Conservation (phyloP, 2,329 filamentous ascomycete genomes). For the Chrysoporthe deuterocubensis region DNA sequence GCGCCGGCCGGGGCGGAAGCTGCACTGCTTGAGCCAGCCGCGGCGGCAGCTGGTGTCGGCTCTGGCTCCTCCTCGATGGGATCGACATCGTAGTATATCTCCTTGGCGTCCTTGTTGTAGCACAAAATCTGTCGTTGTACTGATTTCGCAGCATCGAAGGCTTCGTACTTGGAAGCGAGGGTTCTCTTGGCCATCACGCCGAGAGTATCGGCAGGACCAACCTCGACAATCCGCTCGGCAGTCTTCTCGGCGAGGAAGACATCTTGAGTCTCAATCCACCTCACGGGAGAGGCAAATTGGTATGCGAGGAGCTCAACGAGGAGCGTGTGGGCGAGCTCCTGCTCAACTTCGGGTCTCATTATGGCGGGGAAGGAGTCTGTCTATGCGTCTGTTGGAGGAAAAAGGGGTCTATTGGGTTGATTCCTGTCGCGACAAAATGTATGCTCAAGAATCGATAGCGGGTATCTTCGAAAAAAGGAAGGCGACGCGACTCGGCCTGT, state of each 20-base stretch:
- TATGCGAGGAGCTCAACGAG: slow-evolving; percentile 98
- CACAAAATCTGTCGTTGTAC: slow-evolving; percentile 97
- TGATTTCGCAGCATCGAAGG: slow-evolving; percentile 95
- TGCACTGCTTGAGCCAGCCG: slow-evolving; percentile 55
- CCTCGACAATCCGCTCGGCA: slow-evolving; percentile 96
- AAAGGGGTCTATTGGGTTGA: not conserved
- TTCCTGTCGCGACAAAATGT: slow-evolving; percentile 8
- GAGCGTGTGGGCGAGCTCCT: slow-evolving; percentile 97
- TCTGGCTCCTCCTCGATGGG: slow-evolving; percentile 89
- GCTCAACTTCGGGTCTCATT: slow-evolving; percentile 99
- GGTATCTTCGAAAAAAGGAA: slow-evolving; percentile 25
- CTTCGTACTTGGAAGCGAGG: slow-evolving; percentile 95
- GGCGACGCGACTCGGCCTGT: slow-evolving; percentile 4
- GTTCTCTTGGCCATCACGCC: slow-evolving; percentile 98
- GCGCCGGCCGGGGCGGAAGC: slow-evolving; percentile 59
- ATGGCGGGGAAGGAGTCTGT: slow-evolving; percentile 42
- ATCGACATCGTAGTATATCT: slow-evolving; percentile 99
- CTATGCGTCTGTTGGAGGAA: slow-evolving; percentile 22
- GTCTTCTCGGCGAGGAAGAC: slow-evolving; percentile 96
- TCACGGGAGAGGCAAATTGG: slow-evolving; percentile 96
- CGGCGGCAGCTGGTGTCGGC: slow-evolving; percentile 54
- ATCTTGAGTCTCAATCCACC: slow-evolving; percentile 99
- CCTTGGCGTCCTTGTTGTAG: slow-evolving; percentile 99
- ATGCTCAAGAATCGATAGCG: slow-evolving; percentile 27
- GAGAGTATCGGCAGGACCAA: slow-evolving; percentile 94